Evolutionary conservation across 2,329 filamentous ascomycete genomes (phyloP).

Genomic region (Epicoccum sorghinum): DNA sequence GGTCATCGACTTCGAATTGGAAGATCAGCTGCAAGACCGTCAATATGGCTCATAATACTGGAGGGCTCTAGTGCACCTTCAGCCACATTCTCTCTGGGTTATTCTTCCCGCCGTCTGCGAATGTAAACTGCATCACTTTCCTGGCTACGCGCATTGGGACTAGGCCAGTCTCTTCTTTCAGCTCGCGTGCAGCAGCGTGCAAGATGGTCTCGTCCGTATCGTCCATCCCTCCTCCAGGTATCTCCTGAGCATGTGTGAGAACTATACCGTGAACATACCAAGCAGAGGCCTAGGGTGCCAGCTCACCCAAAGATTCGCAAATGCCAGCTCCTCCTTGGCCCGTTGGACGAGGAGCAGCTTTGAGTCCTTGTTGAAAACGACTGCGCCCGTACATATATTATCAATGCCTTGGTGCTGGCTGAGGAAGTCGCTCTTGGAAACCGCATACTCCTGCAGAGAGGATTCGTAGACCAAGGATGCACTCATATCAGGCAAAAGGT

Average conservation of each 20-base stretch:
- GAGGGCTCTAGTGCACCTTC: constrained; percentile 30
- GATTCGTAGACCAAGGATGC: constrained; percentile 27
- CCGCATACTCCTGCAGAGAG: constrained; percentile 36
- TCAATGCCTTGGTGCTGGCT: constrained; percentile 33
- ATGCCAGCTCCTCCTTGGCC: constrained; percentile 43
- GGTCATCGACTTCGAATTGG: constrained; percentile 41
- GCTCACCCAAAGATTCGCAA: constrained; percentile 43
- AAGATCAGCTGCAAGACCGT: constrained; percentile 29
- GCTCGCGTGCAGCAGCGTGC: constrained; percentile 56
- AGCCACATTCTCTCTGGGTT: constrained; percentile 34
- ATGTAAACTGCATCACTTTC: constrained; percentile 48
- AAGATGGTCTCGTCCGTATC: constrained; percentile 55
- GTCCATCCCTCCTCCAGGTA: constrained; percentile 59
- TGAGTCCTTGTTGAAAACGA: constrained; percentile 41
- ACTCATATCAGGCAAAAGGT: constrained; percentile 6
- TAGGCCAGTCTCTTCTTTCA: constrained; percentile 60
- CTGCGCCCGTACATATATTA: constrained; percentile 37
- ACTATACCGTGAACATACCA: not conserved
- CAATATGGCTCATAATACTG: not conserved
- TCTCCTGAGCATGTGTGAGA: constrained; percentile 49
- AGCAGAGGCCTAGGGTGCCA: not conserved
- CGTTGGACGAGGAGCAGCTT: constrained; percentile 46
- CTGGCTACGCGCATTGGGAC: constrained; percentile 51
- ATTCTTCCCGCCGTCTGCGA: constrained; percentile 24
- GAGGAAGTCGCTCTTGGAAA: constrained; percentile 37